phyloP scores from a whole-genome alignment of 1,284 basidiomycete species.

The Tetrapyrgos nigripes region DNA sequence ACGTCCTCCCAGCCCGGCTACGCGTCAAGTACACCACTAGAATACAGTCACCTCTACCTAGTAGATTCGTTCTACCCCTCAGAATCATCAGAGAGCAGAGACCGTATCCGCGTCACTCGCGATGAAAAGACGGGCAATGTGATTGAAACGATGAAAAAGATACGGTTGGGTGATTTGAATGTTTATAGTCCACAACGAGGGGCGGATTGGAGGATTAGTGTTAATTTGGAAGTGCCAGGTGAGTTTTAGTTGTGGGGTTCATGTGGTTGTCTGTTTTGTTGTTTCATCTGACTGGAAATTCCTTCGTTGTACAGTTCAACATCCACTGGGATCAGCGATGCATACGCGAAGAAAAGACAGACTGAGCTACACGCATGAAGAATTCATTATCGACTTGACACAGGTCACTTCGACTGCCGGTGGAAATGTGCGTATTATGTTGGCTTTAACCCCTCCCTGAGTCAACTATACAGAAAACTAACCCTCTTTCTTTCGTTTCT shows the following conservation, averaged over 20 bases:
- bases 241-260: slow-evolving; percentile 26
- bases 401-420: slow-evolving; percentile 75
- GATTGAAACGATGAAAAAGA: slow-evolving; percentile 76
- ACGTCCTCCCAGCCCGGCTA: slow-evolving; percentile 56
- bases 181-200: slow-evolving; percentile 82
- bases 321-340: slow-evolving; percentile 63
- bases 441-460: too few relatives aligned
- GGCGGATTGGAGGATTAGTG: slow-evolving; percentile 93
- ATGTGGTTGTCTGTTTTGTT: too few relatives aligned
- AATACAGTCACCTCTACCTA: slow-evolving; percentile 82
- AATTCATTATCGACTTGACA: slow-evolving; percentile 92
- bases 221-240: slow-evolving; percentile 87
- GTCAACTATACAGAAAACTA: too few relatives aligned
- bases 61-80: slow-evolving; percentile 82
- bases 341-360: slow-evolving; percentile 86
- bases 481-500: not conserved
- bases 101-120: slow-evolving; percentile 86
- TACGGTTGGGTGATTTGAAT: slow-evolving; percentile 88
- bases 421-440: slow-evolving; percentile 50
- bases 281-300: slow-evolving; percentile 13
- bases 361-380: slow-evolving; percentile 91
- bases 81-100: slow-evolving; percentile 52
- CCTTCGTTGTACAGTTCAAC: slow-evolving; percentile 24
- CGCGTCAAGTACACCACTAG: slow-evolving; percentile 59
- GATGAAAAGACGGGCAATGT: slow-evolving; percentile 79